Evolutionary conservation across 441 rosid species (phyloP).

Genomic region (Populus trichocarpa): DNA sequence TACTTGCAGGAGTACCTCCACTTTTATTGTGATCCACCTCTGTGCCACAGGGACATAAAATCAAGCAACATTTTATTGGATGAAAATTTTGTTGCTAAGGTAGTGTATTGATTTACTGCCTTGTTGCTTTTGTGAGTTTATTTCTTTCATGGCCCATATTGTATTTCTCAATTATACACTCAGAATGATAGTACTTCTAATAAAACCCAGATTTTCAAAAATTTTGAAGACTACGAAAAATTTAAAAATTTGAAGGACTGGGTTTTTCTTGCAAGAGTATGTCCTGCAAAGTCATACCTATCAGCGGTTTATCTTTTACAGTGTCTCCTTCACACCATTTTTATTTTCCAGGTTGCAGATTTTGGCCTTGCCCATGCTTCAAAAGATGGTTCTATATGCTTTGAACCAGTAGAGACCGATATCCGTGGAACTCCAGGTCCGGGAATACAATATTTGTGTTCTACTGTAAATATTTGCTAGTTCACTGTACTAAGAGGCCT

Average conservation of each 20-base stretch:
- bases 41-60: slow-evolving; percentile 93
- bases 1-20: slow-evolving; percentile 88
- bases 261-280: not conserved
- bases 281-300: not conserved
- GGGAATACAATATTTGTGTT: slow-evolving; percentile 19
- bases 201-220: not conserved
- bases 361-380: slow-evolving; percentile 92
- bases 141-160: not conserved
- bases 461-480: not conserved
- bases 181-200: not conserved
- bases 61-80: slow-evolving; percentile 95
- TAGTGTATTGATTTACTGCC: slow-evolving; percentile 11
- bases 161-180: not conserved
- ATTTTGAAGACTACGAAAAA: not conserved
- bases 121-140: not conserved
- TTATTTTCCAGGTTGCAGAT: slow-evolving; percentile 77
- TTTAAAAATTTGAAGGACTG: not conserved
- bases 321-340: not conserved
- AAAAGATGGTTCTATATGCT: slow-evolving; percentile 77
- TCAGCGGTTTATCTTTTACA: not conserved
- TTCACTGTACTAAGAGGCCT: slow-evolving; percentile 6
- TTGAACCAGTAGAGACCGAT: slow-evolving; percentile 82
- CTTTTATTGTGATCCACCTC: slow-evolving; percentile 92
- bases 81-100: slow-evolving; percentile 87
- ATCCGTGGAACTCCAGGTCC: slow-evolving; percentile 96